phyloP scores from a whole-genome alignment of 2,329 filamentous ascomycete genomes.

The Microdochium paspali region DNA sequence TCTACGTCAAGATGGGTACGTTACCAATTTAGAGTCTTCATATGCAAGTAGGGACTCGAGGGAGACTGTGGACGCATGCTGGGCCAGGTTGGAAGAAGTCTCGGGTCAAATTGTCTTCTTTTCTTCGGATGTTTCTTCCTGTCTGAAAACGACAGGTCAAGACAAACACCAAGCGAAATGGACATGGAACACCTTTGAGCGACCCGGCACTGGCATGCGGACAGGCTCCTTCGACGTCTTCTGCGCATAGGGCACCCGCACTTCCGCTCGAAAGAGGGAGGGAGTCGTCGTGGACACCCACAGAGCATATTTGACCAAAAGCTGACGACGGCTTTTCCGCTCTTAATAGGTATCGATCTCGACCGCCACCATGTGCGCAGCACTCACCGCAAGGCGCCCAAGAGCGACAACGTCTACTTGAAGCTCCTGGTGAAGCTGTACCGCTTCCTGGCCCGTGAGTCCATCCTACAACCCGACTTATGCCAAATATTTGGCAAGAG shows the following conservation, averaged over 20 bases:
- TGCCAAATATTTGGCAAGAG: slow-evolving; percentile 2
- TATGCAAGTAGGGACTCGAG: slow-evolving; percentile 23
- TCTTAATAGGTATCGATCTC: slow-evolving; percentile 60
- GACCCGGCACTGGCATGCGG: not conserved
- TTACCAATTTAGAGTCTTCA: slow-evolving; percentile 32
- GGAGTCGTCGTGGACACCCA: slow-evolving; percentile 2
- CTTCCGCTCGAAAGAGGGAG: not conserved
- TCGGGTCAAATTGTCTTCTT: not conserved
- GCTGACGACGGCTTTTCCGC: slow-evolving; percentile 47
- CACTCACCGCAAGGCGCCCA: slow-evolving; percentile 86
- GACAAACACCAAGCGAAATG: not conserved
- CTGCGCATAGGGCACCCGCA: not conserved
- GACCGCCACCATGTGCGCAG: slow-evolving; percentile 59
- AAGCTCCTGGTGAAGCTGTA: slow-evolving; percentile 98
- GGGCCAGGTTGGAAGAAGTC: not conserved
- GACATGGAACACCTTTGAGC: not conserved
- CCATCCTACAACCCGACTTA: slow-evolving; percentile 1
- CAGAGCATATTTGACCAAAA: slow-evolving; percentile 56
- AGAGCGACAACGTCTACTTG: slow-evolving; percentile 97
- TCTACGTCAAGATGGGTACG: slow-evolving; percentile 52
- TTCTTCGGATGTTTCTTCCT: not conserved
- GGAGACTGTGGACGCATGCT: not conserved
- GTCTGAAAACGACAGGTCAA: not conserved
- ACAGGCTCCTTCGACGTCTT: not conserved
- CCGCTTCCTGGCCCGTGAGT: slow-evolving; percentile 91